phyloP scores from a whole-genome alignment of 179 eudicot genomes.

The Spergularia azorica region DNA sequence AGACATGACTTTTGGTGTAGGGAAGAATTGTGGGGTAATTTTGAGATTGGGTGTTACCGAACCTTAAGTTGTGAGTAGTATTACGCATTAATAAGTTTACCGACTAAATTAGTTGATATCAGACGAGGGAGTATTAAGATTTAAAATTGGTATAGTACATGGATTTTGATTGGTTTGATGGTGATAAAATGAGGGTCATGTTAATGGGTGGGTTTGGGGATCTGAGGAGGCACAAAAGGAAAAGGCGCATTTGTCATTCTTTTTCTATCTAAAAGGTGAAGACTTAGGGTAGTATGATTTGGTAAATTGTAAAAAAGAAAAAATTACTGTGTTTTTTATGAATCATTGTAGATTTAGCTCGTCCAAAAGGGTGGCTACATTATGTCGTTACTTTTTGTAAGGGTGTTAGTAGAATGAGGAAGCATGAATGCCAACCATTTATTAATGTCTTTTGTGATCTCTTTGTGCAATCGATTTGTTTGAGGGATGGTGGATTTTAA shows the following conservation, averaged over 20 bases:
- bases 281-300: not conserved
- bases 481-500: too few relatives aligned
- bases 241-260: not conserved
- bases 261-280: not conserved
- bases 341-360: not conserved
- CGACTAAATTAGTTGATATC: too few relatives aligned
- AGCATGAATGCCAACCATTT: not conserved
- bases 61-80: too few relatives aligned
- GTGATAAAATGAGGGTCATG: not conserved
- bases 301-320: not conserved
- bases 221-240: not conserved
- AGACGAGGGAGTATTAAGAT: too few relatives aligned
- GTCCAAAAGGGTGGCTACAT: not conserved
- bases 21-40: too few relatives aligned
- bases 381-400: not conserved
- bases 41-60: too few relatives aligned
- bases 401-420: conserved; percentile 1
- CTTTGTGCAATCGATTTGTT: too few relatives aligned
- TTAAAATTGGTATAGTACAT: too few relatives aligned
- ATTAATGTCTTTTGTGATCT: too few relatives aligned
- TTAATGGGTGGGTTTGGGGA: not conserved
- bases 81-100: too few relatives aligned
- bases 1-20: too few relatives aligned
- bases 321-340: not conserved
- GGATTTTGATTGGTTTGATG: not conserved